A percentile compares a stretch with the other conserved stretches of the same genome.
Conservation (phyloP, 495 filamentous ascomycete genomes). For the Echria macrotheca region DNA sequence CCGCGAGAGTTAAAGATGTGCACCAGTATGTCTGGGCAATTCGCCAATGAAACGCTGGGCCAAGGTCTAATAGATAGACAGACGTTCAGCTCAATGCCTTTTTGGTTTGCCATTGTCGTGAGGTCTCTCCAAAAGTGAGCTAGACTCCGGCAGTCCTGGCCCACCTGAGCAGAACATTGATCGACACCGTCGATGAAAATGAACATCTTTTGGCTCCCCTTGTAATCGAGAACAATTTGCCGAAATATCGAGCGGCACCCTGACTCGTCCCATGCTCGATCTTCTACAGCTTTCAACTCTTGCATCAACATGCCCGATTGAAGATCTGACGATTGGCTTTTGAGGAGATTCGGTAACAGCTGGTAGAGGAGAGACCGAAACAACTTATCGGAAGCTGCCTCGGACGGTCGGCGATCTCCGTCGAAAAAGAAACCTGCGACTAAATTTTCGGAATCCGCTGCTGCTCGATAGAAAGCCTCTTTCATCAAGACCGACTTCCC, state of each 20-base stretch:
- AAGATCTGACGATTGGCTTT: background rate
- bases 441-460: background rate
- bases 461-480: background rate
- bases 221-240: background rate
- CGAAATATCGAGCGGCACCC: too few species aligned
- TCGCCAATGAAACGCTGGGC: background rate
- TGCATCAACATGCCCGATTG: background rate
- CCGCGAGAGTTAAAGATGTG: background rate
- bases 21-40: background rate
- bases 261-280: background rate
- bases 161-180: constrained; percentile 26
- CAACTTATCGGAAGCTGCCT: constrained; percentile 22
- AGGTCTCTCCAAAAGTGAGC: background rate
- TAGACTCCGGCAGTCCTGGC: background rate
- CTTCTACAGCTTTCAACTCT: background rate
- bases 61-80: background rate
- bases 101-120: background rate
- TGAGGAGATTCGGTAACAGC: constrained; percentile 22
- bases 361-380: constrained; percentile 33
- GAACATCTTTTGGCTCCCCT: constrained; percentile 5
- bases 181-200: constrained; percentile 45
- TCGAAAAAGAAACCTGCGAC: constrained; percentile 39
- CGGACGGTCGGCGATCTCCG: constrained; percentile 29
- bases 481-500: constrained; percentile 24
- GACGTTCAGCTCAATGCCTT: background rate